Conservation (phyloP, 768 basidiomycete genomes). For the Harrya chromipes region DNA sequence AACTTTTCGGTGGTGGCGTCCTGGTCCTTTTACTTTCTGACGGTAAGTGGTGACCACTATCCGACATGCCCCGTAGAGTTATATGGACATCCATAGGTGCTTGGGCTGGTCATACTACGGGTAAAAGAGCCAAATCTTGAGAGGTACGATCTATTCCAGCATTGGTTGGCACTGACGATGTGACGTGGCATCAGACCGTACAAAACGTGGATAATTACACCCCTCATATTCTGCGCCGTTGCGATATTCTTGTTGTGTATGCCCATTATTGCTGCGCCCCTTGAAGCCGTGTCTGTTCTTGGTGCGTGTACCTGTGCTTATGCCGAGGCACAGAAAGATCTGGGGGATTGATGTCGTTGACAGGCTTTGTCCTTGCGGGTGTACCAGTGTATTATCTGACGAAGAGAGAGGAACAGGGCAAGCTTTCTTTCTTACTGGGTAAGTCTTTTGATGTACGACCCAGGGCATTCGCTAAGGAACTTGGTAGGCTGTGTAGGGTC, state of each 20-base stretch:
- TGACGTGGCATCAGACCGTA: slow-evolving; percentile 63
- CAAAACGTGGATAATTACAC: slow-evolving; percentile 88
- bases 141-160: slow-evolving; percentile 42
- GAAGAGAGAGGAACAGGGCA: slow-evolving; percentile 45
- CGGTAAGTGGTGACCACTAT: slow-evolving; percentile 44
- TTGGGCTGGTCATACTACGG: slow-evolving; percentile 84
- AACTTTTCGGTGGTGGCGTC: slow-evolving; percentile 87
- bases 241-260: slow-evolving; percentile 66
- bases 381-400: slow-evolving; percentile 84
- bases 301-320: slow-evolving; percentile 44
- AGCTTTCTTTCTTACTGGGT: slow-evolving; percentile 34
- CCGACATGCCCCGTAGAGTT: not conserved
- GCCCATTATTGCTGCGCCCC: slow-evolving; percentile 91
- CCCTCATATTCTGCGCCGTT: slow-evolving; percentile 84
- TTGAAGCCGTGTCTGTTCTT: slow-evolving; percentile 82
- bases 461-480: slow-evolving; percentile 2
- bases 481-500: slow-evolving; percentile 40
- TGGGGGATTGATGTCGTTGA: not conserved
- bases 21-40: slow-evolving; percentile 87
- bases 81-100: slow-evolving; percentile 47
- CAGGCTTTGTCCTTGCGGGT: slow-evolving; percentile 77
- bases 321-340: not conserved
- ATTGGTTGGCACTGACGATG: not conserved
- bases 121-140: slow-evolving; percentile 89
- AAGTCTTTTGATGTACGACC: slow-evolving; percentile 19